Percentiles rank a stretch among this genome's conserved stretches.
These are phyloP conservation scores for Clitopilus passeckerianus DNA, from an alignment of 768 basidiomycete species.

Conservation along the genomic window DNA sequence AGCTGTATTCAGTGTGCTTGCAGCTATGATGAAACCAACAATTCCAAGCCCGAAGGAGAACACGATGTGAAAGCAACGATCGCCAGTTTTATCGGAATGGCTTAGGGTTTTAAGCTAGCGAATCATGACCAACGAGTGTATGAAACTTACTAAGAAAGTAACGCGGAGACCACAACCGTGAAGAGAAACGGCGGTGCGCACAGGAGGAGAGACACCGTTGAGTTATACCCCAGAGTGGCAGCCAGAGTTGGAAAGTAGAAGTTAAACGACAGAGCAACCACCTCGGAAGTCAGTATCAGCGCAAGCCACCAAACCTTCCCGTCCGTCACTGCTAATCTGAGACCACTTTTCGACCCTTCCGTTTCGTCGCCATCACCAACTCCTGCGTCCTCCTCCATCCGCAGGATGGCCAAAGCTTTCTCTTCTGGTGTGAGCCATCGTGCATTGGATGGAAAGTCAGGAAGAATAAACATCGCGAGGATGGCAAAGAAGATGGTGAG, in stretches of 20 bases:
- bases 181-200: constrained; percentile 62
- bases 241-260: constrained; percentile 59
- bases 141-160: constrained; percentile 24
- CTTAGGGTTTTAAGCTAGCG: constrained; percentile 11
- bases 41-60: constrained; percentile 45
- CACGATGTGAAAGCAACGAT: constrained; percentile 56
- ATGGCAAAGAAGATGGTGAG: constrained; percentile 41
- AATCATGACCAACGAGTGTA: background rate
- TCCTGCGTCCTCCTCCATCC: constrained; percentile 51
- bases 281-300: constrained; percentile 40
- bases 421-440: constrained; percentile 16
- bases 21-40: constrained; percentile 53
- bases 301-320: constrained; percentile 68
- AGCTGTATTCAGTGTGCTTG: constrained; percentile 42
- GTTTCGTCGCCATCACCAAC: background rate
- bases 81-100: constrained; percentile 56
- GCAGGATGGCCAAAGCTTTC: constrained; percentile 12
- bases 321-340: constrained; percentile 51
- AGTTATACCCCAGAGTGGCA: constrained; percentile 59
- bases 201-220: constrained; percentile 54
- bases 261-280: constrained; percentile 49
- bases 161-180: constrained; percentile 46
- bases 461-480: constrained; percentile 37
- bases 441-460: constrained; percentile 22
- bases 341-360: constrained; percentile 13